A percentile compares a stretch with the other conserved stretches of the same genome.
phyloP scores from a whole-genome alignment of 768 basidiomycete genomes.

The Hypsizygus marmoreus region DNA sequence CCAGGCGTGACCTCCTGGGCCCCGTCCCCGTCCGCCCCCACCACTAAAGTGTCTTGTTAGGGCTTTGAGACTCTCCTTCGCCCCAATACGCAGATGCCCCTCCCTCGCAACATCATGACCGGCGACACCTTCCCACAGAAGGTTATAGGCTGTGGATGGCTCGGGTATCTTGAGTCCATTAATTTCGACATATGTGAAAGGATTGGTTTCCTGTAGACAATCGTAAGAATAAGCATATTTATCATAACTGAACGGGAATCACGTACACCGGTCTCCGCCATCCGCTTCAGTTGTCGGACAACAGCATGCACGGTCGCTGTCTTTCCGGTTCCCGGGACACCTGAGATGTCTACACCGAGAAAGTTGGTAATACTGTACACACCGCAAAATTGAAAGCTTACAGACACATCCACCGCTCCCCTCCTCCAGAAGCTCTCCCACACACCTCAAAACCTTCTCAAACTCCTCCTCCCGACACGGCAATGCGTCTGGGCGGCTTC shows the following conservation, averaged over 20 bases:
- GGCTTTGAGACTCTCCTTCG: slow-evolving; percentile 82
- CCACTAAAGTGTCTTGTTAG: slow-evolving; percentile 79
- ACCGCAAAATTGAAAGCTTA: slow-evolving; percentile 30
- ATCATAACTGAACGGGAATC: not conserved
- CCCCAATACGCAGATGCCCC: slow-evolving; percentile 63
- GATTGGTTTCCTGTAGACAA: slow-evolving; percentile 75
- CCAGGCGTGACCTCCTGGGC: slow-evolving; percentile 90
- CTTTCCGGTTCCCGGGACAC: slow-evolving; percentile 98
- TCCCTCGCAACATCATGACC: slow-evolving; percentile 68
- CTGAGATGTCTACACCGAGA: slow-evolving; percentile 80
- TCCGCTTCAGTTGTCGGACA: slow-evolving; percentile 83
- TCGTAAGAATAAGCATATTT: not conserved
- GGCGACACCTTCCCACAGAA: slow-evolving; percentile 92
- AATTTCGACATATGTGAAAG: slow-evolving; percentile 97
- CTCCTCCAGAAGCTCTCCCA: slow-evolving; percentile 87
- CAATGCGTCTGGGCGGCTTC: slow-evolving; percentile 84
- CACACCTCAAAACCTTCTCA: slow-evolving; percentile 66
- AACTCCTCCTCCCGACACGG: slow-evolving; percentile 92
- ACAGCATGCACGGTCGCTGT: slow-evolving; percentile 97
- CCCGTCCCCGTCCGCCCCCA: slow-evolving; percentile 47
- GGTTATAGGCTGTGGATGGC: slow-evolving; percentile 86
- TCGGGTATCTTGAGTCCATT: slow-evolving; percentile 94
- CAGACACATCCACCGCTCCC: slow-evolving; percentile 96
- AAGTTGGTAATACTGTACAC: not conserved
- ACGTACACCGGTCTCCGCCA: slow-evolving; percentile 80